Evolutionary conservation across 2,329 filamentous ascomycete genomes (phyloP).

Genomic region (Aspergillus proliferans): DNA sequence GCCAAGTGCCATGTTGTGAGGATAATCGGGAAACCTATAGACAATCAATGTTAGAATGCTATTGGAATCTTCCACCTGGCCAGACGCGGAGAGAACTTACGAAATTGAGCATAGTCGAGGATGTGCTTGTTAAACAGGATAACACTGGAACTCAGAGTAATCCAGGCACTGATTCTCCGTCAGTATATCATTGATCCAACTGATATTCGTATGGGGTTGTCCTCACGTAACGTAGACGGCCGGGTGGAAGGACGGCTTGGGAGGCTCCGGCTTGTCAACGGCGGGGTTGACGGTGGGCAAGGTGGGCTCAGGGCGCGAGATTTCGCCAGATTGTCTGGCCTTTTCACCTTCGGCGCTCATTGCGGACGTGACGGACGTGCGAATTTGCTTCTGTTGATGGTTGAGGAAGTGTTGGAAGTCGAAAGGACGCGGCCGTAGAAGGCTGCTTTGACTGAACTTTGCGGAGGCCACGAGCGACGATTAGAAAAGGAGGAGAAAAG

Average conservation of each 20-base stretch:
- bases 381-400: constrained; percentile 28
- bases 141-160: constrained; percentile 82
- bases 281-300: constrained; percentile 77
- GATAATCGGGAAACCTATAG: constrained; percentile 44
- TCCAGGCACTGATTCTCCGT: constrained; percentile 65
- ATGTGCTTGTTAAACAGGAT: constrained; percentile 99
- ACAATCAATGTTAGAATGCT: constrained; percentile 21
- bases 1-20: constrained; percentile 93
- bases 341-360: constrained; percentile 72
- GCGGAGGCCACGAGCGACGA: constrained; percentile 36
- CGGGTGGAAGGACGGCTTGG: constrained; percentile 65
- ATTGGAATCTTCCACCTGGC: background rate
- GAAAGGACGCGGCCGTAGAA: constrained; percentile 42
- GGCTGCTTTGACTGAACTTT: constrained; percentile 37
- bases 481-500: constrained; percentile 4
- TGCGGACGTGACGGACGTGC: constrained; percentile 22
- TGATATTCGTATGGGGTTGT: background rate
- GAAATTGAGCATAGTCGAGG: constrained; percentile 75
- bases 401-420: constrained; percentile 43
- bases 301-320: constrained; percentile 41
- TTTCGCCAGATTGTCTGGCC: constrained; percentile 72
- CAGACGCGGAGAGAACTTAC: constrained; percentile 44
- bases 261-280: constrained; percentile 61
- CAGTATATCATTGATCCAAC: constrained; percentile 6
- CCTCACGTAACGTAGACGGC: constrained; percentile 72